Base-by-base conservation (phyloP, 345 rosid species). In the Hibiscus mutabilis region DNA sequence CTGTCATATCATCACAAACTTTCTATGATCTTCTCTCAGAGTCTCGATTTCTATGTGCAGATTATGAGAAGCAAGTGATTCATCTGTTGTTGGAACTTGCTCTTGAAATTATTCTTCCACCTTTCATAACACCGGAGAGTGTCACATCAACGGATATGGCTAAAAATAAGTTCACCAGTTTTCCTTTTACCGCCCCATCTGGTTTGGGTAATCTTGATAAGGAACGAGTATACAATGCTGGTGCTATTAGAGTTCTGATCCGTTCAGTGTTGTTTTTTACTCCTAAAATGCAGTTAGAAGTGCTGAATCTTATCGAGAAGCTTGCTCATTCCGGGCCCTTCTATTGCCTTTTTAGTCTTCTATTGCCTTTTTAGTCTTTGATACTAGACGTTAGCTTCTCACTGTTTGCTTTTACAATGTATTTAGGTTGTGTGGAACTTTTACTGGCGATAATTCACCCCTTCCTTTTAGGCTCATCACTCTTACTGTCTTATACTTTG, bases 41-140 rank as follows among this genome's bases (percentile, higher is more conserved):
- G 79, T 96, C 98, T 81, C 90, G 92, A 71, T 87, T 96, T 96
- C 84, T 96, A 59, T 88, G 87, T 78, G 88, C 92, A 77, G 98
- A 91, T 61, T 91, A 79, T 80, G 99, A 96, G 85, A 96, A 87
- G 86, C 94, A 88, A 89, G 96, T 96, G 59, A 86, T 96, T 80
- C 98, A 88, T 82, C 79, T 96, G 71, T 79, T 96, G 74, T 74
- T 88, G 75, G 99, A 92, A 86, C 91, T 96, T 84, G 94, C 98
- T 74, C 91, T 92, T 80, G 99, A 96, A 83, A 84, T 92, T 75
- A 86, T 89, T 68, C 79, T 89, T 78, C 97, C 98, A 29, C 99
- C 99, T 69, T 89, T 87, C 88, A 79, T 84, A 70, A 71, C 91
- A 67, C 78, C 87, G 60, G 97, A 89, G 67, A 82, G 80, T 74